Evolutionary conservation across 129 eudicot genomes (phyloP), one percentile per base, ranked within the genome.

Genomic region (Flaveria trinervia): DNA sequence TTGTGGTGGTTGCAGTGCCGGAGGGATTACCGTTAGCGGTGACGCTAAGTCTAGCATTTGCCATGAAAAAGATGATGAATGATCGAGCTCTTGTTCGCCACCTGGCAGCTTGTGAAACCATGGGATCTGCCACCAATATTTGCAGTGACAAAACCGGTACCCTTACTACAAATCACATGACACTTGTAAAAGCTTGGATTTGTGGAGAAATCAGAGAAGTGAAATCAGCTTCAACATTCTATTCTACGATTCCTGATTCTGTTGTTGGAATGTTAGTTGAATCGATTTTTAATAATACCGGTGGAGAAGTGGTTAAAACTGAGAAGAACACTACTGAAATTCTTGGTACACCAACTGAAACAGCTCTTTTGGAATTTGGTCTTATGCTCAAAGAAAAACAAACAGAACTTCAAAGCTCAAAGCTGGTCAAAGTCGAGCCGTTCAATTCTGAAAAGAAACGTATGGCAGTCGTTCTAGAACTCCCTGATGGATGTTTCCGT

Each of bases 11-110:
- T 71, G 98, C 98, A 16, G 98, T 92, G 65, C 98, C 98, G 8
- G 98, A 92, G 83, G 98, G 98, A 30, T 77, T 92, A 76, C 98
- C 98, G 46, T 79, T 92, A 70, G 98, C 98, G 11, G 98, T 92
- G 73, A 92, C 98, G 5, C 48, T 92, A 77, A 92, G 98, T 80
- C 94, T 92, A 71, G 98, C 98, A 28, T 92, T 92, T 86, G 98
- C 98, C 25, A 92, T 92, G 98, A 92, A 92, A 68, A 92, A 92
- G 73, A 92, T 92, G 98, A 92, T 92, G 98, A 92, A 92, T 52
- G 98, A 92, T 66, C 92, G 87, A 72, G 98, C 98, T 52, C 98
- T 92, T 49, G 98, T 92, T 17, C 98, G 98, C 60, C 93, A 92
- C 70, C 68, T 92, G 78, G 98, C 98, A 61, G 98, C 98, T 82